Evolutionary conservation across 371 early-diverging fungal species (phyloP).

Genomic region (Zychaea mexicana): DNA sequence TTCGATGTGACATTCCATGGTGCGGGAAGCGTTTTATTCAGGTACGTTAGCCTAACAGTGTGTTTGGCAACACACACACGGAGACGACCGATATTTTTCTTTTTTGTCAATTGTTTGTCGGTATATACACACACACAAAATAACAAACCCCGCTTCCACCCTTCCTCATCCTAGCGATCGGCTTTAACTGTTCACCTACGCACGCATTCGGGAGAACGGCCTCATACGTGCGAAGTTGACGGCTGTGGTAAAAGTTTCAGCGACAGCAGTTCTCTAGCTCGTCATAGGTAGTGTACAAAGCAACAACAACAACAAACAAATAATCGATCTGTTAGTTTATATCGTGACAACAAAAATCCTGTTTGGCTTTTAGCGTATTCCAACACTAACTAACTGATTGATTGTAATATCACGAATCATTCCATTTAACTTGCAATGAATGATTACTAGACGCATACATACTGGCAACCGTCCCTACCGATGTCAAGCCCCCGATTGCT

Average conservation of each 20-base stretch:
- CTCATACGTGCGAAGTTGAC: constrained; percentile 69
- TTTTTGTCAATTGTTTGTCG: not conserved
- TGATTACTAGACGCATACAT: constrained; percentile 58
- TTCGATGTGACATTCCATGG: constrained; percentile 58
- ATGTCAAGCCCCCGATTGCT: constrained; percentile 47
- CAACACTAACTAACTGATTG: not conserved
- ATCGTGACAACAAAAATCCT: constrained; percentile 5
- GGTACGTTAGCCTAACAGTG: constrained; percentile 20
- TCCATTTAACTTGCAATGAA: no score
- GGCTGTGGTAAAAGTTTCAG: constrained; percentile 64
- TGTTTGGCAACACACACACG: constrained; percentile 4
- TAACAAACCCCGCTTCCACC: constrained; percentile 20
- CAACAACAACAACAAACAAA: not conserved
- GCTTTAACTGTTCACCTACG: constrained; percentile 78
- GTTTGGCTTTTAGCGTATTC: not conserved
- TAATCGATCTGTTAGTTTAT: not conserved
- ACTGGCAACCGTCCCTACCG: constrained; percentile 71
- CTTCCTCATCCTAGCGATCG: constrained; percentile 58
- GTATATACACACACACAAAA: no score
- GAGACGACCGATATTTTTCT: not conserved
- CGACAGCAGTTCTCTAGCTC: constrained; percentile 44
- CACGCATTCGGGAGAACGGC: constrained; percentile 81
- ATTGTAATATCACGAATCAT: no score
- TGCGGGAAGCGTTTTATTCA: constrained; percentile 82
- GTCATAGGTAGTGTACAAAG: constrained; percentile 26